Conservation (phyloP, 352 stramenopile genomes). For the Phytopythium sindhum region DNA sequence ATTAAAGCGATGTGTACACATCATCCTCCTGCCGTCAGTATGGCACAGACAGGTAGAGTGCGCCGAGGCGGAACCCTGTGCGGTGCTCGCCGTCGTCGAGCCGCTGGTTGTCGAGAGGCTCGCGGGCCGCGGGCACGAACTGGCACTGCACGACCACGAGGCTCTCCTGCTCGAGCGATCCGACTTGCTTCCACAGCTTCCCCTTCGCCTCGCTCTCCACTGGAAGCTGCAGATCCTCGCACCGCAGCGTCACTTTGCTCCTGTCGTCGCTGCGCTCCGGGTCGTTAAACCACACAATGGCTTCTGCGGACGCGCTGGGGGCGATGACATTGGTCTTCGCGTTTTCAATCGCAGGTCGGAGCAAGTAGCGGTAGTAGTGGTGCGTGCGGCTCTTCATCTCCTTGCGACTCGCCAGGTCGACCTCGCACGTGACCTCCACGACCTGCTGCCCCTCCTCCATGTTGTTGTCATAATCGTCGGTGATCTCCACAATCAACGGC, state of each 20-base stretch:
- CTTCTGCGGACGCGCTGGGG: conserved; percentile 31
- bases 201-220: conserved; percentile 2
- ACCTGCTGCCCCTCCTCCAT: conserved; percentile 1
- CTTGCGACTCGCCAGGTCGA: conserved; percentile 47
- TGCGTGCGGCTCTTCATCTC: conserved; percentile 49
- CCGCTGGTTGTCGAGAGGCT: conserved; percentile 16
- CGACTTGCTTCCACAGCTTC: conserved; percentile 75
- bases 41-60: conserved; percentile 60
- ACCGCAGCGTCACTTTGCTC: conserved; percentile 27
- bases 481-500: conserved; percentile 61
- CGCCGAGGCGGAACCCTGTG: conserved; percentile 32
- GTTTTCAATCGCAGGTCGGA: conserved; percentile 14
- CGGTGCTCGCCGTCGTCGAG: conserved; percentile 11
- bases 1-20: no score
- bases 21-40: conserved; percentile 16
- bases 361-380: conserved; percentile 57
- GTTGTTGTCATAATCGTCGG: conserved; percentile 27
- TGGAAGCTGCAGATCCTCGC: conserved; percentile 43
- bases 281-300: conserved; percentile 28
- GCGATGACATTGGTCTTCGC: conserved; percentile 18
- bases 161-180: conserved; percentile 58
- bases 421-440: conserved; percentile 35
- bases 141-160: conserved; percentile 76
- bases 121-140: conserved; percentile 20
- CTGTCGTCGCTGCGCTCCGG: not conserved